These are phyloP conservation scores for Rhodotorula toruloides DNA, from an alignment of 768 basidiomycete species.

Conservation along the genomic window DNA sequence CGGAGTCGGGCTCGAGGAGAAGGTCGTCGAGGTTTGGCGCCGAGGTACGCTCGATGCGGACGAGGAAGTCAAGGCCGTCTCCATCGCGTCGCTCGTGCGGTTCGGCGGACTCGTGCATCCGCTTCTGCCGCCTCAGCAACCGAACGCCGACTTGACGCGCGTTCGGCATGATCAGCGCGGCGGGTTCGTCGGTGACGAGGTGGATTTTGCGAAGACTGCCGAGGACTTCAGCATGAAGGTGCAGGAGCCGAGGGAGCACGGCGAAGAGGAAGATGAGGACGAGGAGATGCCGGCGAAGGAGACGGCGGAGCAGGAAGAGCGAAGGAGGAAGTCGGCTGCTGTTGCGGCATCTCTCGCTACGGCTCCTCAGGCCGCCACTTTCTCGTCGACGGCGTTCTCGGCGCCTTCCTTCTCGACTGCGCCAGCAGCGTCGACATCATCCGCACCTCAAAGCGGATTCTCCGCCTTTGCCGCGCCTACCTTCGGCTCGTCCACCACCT, in stretches of 20 bases:
- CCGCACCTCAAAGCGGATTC: slow-evolving; percentile 1
- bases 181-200: slow-evolving; percentile 13
- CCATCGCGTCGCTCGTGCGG: not conserved
- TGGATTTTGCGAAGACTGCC: slow-evolving; percentile 2
- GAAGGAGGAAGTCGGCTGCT: not conserved
- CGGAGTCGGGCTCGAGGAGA: slow-evolving; percentile 1
- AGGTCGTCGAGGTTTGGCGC: slow-evolving; percentile 11
- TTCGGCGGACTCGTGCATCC: slow-evolving; percentile 3
- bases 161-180: slow-evolving; percentile 7
- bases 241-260: not conserved
- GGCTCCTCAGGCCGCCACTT: not conserved
- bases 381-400: not conserved
- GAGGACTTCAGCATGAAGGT: slow-evolving; percentile 21
- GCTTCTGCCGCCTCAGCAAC: slow-evolving; percentile 11
- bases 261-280: slow-evolving; percentile 3
- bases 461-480: slow-evolving; percentile 22
- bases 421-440: not conserved
- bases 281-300: not conserved
- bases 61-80: not conserved
- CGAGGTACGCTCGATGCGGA: slow-evolving; percentile 4
- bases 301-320: not conserved
- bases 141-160: slow-evolving; percentile 8
- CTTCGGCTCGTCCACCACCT: slow-evolving; percentile 5
- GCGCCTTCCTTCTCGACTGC: not conserved
- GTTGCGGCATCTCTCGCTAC: not conserved